Percentiles rank a stretch among this genome's conserved stretches.
These are phyloP conservation scores for Rhazya stricta DNA, from an alignment of 257 asterid species.

Conservation along the genomic window DNA sequence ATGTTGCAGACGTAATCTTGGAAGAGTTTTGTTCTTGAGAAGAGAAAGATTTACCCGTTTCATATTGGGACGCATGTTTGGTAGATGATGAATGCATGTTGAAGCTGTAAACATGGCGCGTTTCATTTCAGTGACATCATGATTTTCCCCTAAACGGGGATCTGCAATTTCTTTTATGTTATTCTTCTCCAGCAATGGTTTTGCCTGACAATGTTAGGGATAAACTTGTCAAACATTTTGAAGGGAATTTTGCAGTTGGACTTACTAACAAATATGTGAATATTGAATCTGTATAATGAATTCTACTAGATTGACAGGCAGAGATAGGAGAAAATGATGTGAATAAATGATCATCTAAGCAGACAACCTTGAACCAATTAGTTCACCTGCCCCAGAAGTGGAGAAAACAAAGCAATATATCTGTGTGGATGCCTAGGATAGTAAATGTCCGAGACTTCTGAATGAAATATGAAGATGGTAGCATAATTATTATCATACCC, in stretches of 20 bases:
- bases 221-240: not conserved
- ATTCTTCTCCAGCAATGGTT: constrained; percentile 69
- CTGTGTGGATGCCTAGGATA: not conserved
- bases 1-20: not conserved
- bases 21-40: not conserved
- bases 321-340: not conserved
- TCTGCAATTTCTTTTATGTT: constrained; percentile 63
- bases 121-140: constrained; percentile 53
- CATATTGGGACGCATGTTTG: constrained; percentile 85
- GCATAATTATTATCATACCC: constrained; percentile 50
- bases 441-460: too few species aligned
- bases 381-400: not conserved
- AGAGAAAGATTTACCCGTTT: constrained; percentile 39
- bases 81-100: constrained; percentile 76
- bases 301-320: not conserved
- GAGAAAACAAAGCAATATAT: not conserved
- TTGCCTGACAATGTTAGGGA: constrained; percentile 47
- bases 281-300: not conserved
- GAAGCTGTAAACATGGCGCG: constrained; percentile 75
- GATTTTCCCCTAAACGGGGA: constrained; percentile 57
- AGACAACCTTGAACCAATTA: not conserved
- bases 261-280: too few species aligned
- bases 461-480: not conserved
- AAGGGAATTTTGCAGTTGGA: not conserved
- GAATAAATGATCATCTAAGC: not conserved